Base-by-base conservation (phyloP, 805 yeast genomes). In the Yamadazyma sp. region DNA sequence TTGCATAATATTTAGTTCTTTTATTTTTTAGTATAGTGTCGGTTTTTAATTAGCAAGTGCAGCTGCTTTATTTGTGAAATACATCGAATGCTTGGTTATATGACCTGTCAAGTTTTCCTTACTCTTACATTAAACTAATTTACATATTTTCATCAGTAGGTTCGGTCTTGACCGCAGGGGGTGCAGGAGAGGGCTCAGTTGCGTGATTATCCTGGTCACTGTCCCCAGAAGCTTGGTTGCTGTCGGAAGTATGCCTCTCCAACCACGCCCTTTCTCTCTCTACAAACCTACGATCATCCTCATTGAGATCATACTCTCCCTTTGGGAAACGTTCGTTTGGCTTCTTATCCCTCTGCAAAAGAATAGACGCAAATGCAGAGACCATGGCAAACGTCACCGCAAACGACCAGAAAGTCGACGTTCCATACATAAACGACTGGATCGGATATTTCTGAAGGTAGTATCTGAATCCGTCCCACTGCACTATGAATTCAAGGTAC, bases 381-480 rank as follows among this genome's bases (percentile, higher is more conserved):
- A 35, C 6, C 32, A 35, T 13, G n/a, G 30, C 53, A 3, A 52
- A 13, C 7, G 62, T n/a, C 39, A 67, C 64, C n/a, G 68, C 57
- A 12, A 60, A 37, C 1, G 41, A 15, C 73, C 75, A 71, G 44
- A 69, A 70, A 3, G 59, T 7, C 0, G 46, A 37, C 4, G 64
- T 64, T 3, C 76, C 77, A 16, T 66, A 21, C 8, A 61, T 12
- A 29, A 67, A 55, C 25, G 66, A 59, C 3, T 53, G 41, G 11
- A 41, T 47, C 29, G 60, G 62, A 44, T 66, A 65, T 28, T 62
- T 53, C 32, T 58, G 64, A 23, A 71, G 37, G 41, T 64, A 69
- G 47, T 60, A 67, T 22, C 77, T 52, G 27, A 70, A 51, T 0
- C 77, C 77, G 17, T 55, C 54, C 62, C 70, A 71, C 35, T 62